phyloP scores from a whole-genome alignment of 2,329 filamentous ascomycete species.

The Ophiostoma pallidulum region DNA sequence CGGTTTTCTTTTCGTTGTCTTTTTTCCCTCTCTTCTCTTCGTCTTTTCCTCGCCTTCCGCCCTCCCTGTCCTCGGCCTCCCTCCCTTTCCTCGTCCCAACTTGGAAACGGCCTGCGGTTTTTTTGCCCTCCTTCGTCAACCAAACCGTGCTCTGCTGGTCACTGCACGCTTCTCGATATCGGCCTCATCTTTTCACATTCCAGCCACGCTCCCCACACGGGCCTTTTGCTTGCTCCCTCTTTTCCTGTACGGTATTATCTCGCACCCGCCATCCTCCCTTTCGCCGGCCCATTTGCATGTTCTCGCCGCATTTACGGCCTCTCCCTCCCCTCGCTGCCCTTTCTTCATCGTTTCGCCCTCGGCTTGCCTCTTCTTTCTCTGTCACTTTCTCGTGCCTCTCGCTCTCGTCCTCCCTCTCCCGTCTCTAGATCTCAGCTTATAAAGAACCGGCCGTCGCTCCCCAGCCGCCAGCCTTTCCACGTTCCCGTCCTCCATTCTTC shows the following conservation, averaged over 20 bases:
- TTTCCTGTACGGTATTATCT: too few species aligned
- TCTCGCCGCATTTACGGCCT: background rate
- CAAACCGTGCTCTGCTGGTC: slow-evolving; percentile 10
- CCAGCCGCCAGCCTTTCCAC: too few species aligned
- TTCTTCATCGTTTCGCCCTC: background rate
- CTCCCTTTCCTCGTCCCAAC: background rate
- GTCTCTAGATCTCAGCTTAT: background rate
- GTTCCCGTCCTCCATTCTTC: slow-evolving; percentile 3
- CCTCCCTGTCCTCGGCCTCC: background rate
- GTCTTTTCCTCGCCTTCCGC: background rate
- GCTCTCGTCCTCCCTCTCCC: background rate
- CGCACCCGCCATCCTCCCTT: background rate
- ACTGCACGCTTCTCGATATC: slow-evolving; percentile 2
- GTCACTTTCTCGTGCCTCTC: background rate
- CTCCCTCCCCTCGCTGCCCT: background rate
- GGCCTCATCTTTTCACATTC: too few species aligned
- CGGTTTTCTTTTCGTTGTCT: background rate
- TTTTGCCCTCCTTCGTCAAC: background rate
- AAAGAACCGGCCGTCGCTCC: too few species aligned
- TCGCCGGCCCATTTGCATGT: slow-evolving; percentile 15
- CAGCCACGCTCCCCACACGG: too few species aligned
- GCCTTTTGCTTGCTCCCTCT: too few species aligned
- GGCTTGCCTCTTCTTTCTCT: background rate
- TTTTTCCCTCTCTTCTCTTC: background rate
- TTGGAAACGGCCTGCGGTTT: too few species aligned